Base-by-base conservation (phyloP, 2,329 filamentous ascomycete genomes). In the Huntiella moniliformis region DNA sequence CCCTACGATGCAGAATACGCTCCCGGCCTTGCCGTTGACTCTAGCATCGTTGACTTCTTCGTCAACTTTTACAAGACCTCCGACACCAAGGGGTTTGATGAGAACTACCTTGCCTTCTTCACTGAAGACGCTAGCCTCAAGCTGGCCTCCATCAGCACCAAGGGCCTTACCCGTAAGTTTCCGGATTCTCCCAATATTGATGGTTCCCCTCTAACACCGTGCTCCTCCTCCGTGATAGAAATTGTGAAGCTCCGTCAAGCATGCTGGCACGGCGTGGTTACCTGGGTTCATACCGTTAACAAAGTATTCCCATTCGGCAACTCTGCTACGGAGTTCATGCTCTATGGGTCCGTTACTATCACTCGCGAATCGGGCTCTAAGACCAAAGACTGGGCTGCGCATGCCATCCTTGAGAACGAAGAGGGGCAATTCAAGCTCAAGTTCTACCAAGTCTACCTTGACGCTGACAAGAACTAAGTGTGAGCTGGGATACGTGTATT, bases 401-500 rank as follows among this genome's bases (percentile, higher is more conserved):
- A 68, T 50, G 72, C 68, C 3, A 42, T 47, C 13, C 17, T 47
- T 12, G 61, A 69, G 45, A 63, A 79, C 38, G 57, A 43, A 10
- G 65, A 68, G 39, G 72, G 67, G 3, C 65, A 63, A 52, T 67
- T 74, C 55, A 71, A 61, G 57, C 63, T 71, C 60, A 58, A 62
- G 28, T 68, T 65, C 51, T 73, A 73, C 55, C 68, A 72, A 54
- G 67, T 73, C 4, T 73, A 71, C 53, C 50, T 72, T 52, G 68
- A 47, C 17, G n/a, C 45, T 4, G 45, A 47, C 34, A 47, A 47
- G 35, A 10, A 42, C 40, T 42, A 35, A 16, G 34, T 31, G 11
- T 8, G n/a, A 10, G 13, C 7, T 35, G 40, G 40, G 17, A 35
- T 42, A 35, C 7, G n/a, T 34, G n/a, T 15, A 34, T 16, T 16